Evolutionary conservation across 2,329 filamentous ascomycete species (phyloP), one percentile per base, ranked within the genome.

Genomic region (Orbilia blumenaviensis): DNA sequence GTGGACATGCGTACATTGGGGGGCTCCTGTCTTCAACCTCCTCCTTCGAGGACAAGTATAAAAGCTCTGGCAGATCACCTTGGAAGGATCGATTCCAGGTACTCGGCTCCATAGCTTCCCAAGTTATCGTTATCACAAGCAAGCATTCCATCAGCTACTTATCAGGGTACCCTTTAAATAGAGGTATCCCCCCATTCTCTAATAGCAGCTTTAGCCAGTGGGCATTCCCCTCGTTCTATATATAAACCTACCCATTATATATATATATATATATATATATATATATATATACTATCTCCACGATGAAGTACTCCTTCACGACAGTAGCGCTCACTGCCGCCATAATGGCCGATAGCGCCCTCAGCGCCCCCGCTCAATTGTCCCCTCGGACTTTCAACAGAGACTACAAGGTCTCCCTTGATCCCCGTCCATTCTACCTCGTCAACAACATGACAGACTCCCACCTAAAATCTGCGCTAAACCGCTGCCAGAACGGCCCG

Each of bases 341-440:
- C 56, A 42, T 76, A 36, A 42, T 76, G 48, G 58, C 41, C 14
- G 64, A 76, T 27, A 44, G 46, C 50, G 64, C 41, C 34, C 41
- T 66, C 29, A 14, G 42, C 23, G 64, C 64, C 16, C 64, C 72
- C 2, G 23, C 63, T 3, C 44, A 68, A 42, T n/a, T 67, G 25
- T 9, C 32, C 16, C 25, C 44, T 7, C 56, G 72, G n/a, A 66
- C 72, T 27, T n/a, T 25, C 27, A 46, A 56, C 36, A 4, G 29
- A 9, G 23, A 66, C 50, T 76, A 76, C 41, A 52, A 64, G 23
- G 85, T 90, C 73, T 86, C 89, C 61, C 83, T 90, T 2, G 89
- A 89, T 5, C 88, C 88, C 1, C 86, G 89, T 8, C 89, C 89
- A 0, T 89, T 88, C 82, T 91, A 86, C 81, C 85, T 91, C 5